These are phyloP conservation scores for Echinosophora koreensis DNA, from an alignment of 306 rosid species.

Conservation along the genomic window DNA sequence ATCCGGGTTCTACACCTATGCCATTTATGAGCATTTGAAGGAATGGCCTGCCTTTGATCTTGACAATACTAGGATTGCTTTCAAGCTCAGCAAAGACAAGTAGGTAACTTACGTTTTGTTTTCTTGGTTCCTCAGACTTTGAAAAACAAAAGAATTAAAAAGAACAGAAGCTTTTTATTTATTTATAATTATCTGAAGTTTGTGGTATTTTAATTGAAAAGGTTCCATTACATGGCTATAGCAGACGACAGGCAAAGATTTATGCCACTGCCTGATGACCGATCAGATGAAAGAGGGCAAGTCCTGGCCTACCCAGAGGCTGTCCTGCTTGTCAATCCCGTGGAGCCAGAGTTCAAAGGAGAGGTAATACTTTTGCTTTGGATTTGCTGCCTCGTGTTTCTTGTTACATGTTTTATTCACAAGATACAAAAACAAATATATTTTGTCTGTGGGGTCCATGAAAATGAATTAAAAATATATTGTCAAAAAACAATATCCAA, in stretches of 20 bases:
- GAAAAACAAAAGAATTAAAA: not conserved
- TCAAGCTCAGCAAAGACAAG: slow-evolving; percentile 85
- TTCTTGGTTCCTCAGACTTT: not conserved
- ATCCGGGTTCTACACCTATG: slow-evolving; percentile 82
- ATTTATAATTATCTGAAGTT: not conserved
- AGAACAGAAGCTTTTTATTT: not conserved
- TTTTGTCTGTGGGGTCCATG: no score
- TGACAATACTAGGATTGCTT: slow-evolving; percentile 74
- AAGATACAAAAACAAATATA: no score
- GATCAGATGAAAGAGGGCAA: slow-evolving; percentile 61
- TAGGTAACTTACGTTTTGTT: slow-evolving; percentile 8
- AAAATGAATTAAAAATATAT: no score
- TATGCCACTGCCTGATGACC: slow-evolving; percentile 93
- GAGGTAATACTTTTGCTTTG: slow-evolving; percentile 58
- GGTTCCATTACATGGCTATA: slow-evolving; percentile 86
- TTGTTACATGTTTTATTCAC: no score
- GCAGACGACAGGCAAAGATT: slow-evolving; percentile 80
- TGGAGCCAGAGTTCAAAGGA: slow-evolving; percentile 76
- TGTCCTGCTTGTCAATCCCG: slow-evolving; percentile 75
- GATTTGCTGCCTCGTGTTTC: no score
- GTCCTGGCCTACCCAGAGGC: slow-evolving; percentile 78
- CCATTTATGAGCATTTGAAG: slow-evolving; percentile 72
- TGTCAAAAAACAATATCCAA: no score
- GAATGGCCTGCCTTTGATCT: slow-evolving; percentile 83
- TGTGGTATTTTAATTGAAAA: slow-evolving; percentile 29